phyloP scores from a whole-genome alignment of 2,329 filamentous ascomycete species.

The Teratosphaeria zuluensis region DNA sequence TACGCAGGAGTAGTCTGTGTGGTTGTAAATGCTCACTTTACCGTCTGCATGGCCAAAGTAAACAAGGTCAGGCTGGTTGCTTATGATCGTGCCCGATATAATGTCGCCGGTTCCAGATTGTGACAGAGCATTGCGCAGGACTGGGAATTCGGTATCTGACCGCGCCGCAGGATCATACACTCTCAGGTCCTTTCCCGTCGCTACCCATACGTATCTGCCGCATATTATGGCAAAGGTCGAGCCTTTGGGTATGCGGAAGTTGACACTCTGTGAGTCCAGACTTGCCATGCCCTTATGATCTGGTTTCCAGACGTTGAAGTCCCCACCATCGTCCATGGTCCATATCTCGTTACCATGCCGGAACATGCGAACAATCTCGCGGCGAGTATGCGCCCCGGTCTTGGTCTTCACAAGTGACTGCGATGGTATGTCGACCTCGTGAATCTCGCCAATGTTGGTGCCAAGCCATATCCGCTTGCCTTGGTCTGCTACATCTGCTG shows the following conservation, averaged over 20 bases:
- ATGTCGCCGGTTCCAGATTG: slow-evolving; percentile 74
- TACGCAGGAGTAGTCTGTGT: slow-evolving; percentile 65
- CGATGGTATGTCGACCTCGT: slow-evolving; percentile 74
- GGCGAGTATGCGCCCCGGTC: slow-evolving; percentile 62
- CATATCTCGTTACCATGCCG: slow-evolving; percentile 83
- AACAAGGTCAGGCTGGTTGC: slow-evolving; percentile 64
- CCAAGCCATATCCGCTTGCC: slow-evolving; percentile 81
- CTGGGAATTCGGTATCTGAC: slow-evolving; percentile 61
- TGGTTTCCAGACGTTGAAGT: slow-evolving; percentile 77
- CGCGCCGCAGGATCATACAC: slow-evolving; percentile 67
- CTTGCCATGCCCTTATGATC: slow-evolving; percentile 64
- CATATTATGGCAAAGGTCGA: slow-evolving; percentile 84
- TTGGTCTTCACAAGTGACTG: slow-evolving; percentile 62
- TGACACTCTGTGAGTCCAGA: slow-evolving; percentile 62
- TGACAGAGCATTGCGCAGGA: slow-evolving; percentile 60
- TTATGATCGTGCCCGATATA: slow-evolving; percentile 69
- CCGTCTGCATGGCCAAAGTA: slow-evolving; percentile 91
- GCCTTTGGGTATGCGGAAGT: slow-evolving; percentile 67
- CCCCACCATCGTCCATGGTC: slow-evolving; percentile 85
- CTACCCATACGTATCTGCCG: slow-evolving; percentile 80
- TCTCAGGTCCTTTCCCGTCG: slow-evolving; percentile 74
- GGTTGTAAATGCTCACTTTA: slow-evolving; percentile 88
- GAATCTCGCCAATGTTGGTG: slow-evolving; percentile 75
- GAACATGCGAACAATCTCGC: slow-evolving; percentile 75
- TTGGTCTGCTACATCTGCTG: slow-evolving; percentile 65